Evolutionary conservation across 2,329 filamentous ascomycete genomes (phyloP), one percentile per base, ranked within the genome.

Genomic region (Dactylellina sp.): DNA sequence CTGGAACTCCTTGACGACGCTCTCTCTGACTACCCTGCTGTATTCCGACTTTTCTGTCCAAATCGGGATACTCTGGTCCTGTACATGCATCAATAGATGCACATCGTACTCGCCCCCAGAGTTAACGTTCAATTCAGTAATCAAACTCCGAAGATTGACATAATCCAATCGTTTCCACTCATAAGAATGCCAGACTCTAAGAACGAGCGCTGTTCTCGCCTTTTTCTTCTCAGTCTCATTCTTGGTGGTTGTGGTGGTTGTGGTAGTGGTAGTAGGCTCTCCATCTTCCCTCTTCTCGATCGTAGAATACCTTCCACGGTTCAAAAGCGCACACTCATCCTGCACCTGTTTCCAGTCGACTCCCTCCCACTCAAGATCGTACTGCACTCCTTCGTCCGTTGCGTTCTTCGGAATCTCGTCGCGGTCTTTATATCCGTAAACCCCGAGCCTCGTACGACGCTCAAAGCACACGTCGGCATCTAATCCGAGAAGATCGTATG

Each of bases 391-490:
- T 25, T 75, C 75, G 37, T 61, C 46, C 14, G 44, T 68, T 18
- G 40, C 47, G n/a, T 57, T 46, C 37, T 39, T 57, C 2, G 59
- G 61, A 22, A 59, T 66, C 37, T 71, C 57, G 16, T 81, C 78
- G 97, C 92, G 9, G 97, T 89, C 71, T 90, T 88, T 2, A 88
- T 85, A 2, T 84, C 83, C 50, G 78, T 99, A 99, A 0, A 94
- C 91, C 0, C 92, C 93, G 28, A 95, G 87, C 76, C 93, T 87
- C 1, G 94, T 94, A 80, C 91, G 96, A 1, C 95, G 87, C 77
- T 99, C 95, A 79, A 97, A 97, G 82, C 95, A 99, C 50, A 97
- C 87, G 78, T 96, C 90, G 76, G 96, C 88, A 16, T 90, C 87
- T 37, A 98, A 83, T 0, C 89, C 89, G 11, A 98, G 82, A 42